These are phyloP conservation scores for Peronospora belbahrii DNA, from an alignment of 352 stramenopile genomes.

Conservation along the genomic window DNA sequence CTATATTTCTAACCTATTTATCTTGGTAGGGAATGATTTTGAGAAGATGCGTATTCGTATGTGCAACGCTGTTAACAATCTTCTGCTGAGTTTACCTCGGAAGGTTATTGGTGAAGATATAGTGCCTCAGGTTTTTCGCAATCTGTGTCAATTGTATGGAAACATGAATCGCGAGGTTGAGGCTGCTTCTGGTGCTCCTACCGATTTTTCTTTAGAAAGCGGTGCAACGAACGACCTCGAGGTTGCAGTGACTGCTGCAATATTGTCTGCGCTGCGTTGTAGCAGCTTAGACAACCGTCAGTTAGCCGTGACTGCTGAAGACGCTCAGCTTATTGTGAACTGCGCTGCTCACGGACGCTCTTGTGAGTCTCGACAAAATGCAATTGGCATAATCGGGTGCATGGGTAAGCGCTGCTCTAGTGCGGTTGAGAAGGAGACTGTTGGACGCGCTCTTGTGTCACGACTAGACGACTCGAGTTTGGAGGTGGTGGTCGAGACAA, in stretches of 20 bases:
- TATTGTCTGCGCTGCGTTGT: slow-evolving; percentile 63
- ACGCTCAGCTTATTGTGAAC: slow-evolving; percentile 62
- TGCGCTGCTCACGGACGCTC: slow-evolving; percentile 53
- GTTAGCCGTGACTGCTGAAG: slow-evolving; percentile 44
- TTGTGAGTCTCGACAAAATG: slow-evolving; percentile 64
- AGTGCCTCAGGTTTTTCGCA: slow-evolving; percentile 67
- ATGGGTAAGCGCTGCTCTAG: slow-evolving; percentile 66
- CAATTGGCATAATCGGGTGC: slow-evolving; percentile 69
- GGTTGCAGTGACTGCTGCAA: slow-evolving; percentile 55
- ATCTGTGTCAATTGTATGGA: slow-evolving; percentile 66
- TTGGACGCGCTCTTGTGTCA: slow-evolving; percentile 51
- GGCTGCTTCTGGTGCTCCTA: slow-evolving; percentile 14
- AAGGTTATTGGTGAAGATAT: slow-evolving; percentile 43
- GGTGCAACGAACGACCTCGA: slow-evolving; percentile 56
- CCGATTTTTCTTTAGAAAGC: slow-evolving; percentile 28
- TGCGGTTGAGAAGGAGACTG: slow-evolving; percentile 56
- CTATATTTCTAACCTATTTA: slow-evolving; percentile 3
- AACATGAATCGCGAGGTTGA: slow-evolving; percentile 45
- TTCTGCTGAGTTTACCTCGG: slow-evolving; percentile 56
- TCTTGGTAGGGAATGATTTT: slow-evolving; percentile 50
- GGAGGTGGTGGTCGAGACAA: slow-evolving; percentile 74
- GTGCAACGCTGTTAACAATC: slow-evolving; percentile 78
- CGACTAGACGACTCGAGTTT: slow-evolving; percentile 61
- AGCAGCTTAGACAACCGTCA: slow-evolving; percentile 44
- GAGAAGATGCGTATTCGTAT: slow-evolving; percentile 75